Base-by-base conservation (phyloP, 352 stramenopile genomes). In the Thraustochytrium striatum region DNA sequence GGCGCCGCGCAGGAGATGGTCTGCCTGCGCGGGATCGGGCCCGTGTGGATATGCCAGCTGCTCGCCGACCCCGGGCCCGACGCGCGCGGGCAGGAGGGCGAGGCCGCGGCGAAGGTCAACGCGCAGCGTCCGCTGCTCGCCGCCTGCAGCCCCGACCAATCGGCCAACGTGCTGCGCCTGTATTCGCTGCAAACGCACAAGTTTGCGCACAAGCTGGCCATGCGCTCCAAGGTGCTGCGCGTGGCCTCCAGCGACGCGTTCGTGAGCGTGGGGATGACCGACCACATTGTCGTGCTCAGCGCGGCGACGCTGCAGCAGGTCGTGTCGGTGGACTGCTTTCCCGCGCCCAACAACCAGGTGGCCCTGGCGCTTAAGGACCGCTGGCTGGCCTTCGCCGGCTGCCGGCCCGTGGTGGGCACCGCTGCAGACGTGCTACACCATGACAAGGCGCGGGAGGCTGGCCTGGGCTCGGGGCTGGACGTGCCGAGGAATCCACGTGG, bases 361-460 rank as follows among this genome's bases (percentile, higher is more conserved):
- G 72, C 58, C 39, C 59, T 83, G n/a, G 72, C 80, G 21, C 68
- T 83, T 13, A 61, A 72, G 21, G 25, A 79, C 21, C 58, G 80
- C 38, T 83, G 72, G 72, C 35, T 83, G 16, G 80, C 80, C 3
- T 83, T 55, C 53, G 33, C 61, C 30, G 41, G 25, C 5, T 21
- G 16, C 11, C 39, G 36, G 11, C 11, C n/a, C 11, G 50, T 9
- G 8, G 39, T 35, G 35, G 53, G 8, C 13, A 30, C 25, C 30
- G 43, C 38, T 21, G 58, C 36, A 35, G 72, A 57, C 30, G 19
- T 13, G 5, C 78, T 11, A 57, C 30, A 61, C 16, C 11, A 32
- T 7, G 39, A 61, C 21, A 25, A 73, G 19, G 47, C 8, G 32
- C 2, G 13, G 11, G 5, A 5, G 53, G 9, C 53, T 5, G 5